Evolutionary conservation across 345 rosid species (phyloP), one percentile per base, ranked within the genome.

Genomic region (Populus nigra): DNA sequence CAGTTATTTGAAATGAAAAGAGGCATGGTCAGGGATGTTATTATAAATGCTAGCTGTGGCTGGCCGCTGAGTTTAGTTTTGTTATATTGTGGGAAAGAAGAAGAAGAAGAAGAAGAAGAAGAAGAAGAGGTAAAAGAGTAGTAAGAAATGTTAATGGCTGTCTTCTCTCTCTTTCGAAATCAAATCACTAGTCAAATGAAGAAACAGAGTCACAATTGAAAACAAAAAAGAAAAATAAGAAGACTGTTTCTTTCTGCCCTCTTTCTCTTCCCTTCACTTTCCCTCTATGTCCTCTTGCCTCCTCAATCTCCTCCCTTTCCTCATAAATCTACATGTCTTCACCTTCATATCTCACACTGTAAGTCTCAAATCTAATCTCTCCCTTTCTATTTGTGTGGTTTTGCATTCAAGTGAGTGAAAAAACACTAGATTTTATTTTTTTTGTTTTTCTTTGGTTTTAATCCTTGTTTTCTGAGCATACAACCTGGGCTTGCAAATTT

Each of bases 321-420:
- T 9, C 5, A 23, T 10, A 59, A 59, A 59, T 23, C 35, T 35
- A 3, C n/a, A 55, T 80, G 76, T 78, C 79, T 83, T 69, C 66
- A 49, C 77, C 74, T 74, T 68, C 75, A 65, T 75, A 39, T 57
- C 72, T 71, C 78, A 67, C 81, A 61, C 76, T 68, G 93, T 88
- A 81, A 85, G 89, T 85, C 72, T 75, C 82, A 45, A 88, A 78
- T 74, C 70, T 8, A 23, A 13, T 49, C 31, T 38, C 63, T 35
- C 29, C 65, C 16, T 16, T 66, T 36, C 17, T 25, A 18, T 55
- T 57, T 27, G 20, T 2, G 36, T 31, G 18, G 25, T 59, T 27
- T 12, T 59, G 35, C 33, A 39, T 33, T 7, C 25, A 33, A 16
- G 69, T 12, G 16, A 65, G 29, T 59, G 65, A 17, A 18, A 65